Evolutionary conservation across 305 asterid genomes (phyloP).

Genomic region (Plantago coronopus): DNA sequence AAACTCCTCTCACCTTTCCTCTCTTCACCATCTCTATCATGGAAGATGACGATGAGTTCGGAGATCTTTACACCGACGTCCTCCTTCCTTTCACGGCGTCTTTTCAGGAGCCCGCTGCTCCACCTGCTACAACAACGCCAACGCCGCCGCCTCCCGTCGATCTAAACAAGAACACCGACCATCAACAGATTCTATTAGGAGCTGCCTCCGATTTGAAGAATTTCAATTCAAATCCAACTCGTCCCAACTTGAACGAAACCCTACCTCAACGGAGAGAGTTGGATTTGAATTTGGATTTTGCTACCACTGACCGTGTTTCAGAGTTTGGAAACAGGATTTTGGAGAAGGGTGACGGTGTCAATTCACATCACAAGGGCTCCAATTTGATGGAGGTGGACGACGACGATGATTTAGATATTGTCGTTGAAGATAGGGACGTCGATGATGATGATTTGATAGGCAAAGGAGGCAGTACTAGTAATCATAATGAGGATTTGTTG

Average conservation of each 20-base stretch:
- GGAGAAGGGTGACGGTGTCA: constrained; percentile 42
- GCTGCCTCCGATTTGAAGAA: constrained; percentile 28
- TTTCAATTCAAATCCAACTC: constrained; percentile 17
- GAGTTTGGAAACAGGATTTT: constrained; percentile 48
- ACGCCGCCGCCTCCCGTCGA: constrained; percentile 30
- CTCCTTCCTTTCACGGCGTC: constrained; percentile 56
- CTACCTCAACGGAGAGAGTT: constrained; percentile 32
- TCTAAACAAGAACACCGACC: constrained; percentile 22
- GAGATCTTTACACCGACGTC: constrained; percentile 95
- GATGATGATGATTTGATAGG: constrained; percentile 48
- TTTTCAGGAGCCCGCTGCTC: constrained; percentile 31
- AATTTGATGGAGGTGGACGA: constrained; percentile 44
- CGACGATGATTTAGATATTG: constrained; percentile 50
- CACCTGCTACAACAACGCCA: constrained; percentile 18
- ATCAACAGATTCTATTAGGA: constrained; percentile 23
- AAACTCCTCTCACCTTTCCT: too few relatives aligned
- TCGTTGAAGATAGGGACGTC: constrained; percentile 63
- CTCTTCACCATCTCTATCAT: neutral
- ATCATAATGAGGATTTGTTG: constrained; percentile 18
- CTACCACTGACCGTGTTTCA: constrained; percentile 23
- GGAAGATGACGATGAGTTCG: constrained; percentile 93
- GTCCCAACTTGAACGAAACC: constrained; percentile 33
- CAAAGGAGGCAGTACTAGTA: constrained; percentile 32
- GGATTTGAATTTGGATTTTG: constrained; percentile 43
- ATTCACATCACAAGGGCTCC: constrained; percentile 26